These are phyloP conservation scores for Elasticomyces elasticus DNA, from an alignment of 495 filamentous ascomycete species.

Conservation along the genomic window DNA sequence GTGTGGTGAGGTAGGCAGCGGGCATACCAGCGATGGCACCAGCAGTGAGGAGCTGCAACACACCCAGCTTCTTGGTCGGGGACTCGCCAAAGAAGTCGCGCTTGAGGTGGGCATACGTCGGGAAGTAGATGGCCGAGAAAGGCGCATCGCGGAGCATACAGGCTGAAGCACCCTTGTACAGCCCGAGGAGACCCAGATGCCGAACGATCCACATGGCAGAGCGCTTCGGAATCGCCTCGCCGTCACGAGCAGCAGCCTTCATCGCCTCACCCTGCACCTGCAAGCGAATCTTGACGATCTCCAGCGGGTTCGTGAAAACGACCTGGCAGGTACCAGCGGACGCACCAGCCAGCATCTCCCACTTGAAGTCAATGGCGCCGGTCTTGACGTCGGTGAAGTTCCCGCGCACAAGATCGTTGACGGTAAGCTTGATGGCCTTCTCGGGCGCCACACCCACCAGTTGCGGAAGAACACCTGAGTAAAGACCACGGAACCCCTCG, in stretches of 20 bases:
- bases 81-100: constrained; percentile 86
- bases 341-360: constrained; percentile 83
- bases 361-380: constrained; percentile 57
- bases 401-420: constrained; percentile 83
- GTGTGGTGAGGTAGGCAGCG: constrained; percentile 92
- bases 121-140: constrained; percentile 98
- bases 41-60: constrained; percentile 84
- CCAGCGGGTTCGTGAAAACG: constrained; percentile 91
- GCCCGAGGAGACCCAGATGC: constrained; percentile 85
- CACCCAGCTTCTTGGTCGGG: constrained; percentile 77
- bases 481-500: constrained; percentile 80
- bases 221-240: constrained; percentile 67
- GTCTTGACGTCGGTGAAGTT: constrained; percentile 66
- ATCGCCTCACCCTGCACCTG: constrained; percentile 95
- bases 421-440: constrained; percentile 97
- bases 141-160: constrained; percentile 93
- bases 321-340: constrained; percentile 91
- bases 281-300: constrained; percentile 97
- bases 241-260: constrained; percentile 50
- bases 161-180: constrained; percentile 96
- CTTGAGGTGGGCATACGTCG: constrained; percentile 90
- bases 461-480: constrained; percentile 90
- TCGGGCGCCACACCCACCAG: constrained; percentile 94
- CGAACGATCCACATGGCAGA: constrained; percentile 96
- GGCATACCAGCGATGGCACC: constrained; percentile 99